phyloP scores from a whole-genome alignment of 2,329 filamentous ascomycete species.

The Rhytidhysteron rufulum region DNA sequence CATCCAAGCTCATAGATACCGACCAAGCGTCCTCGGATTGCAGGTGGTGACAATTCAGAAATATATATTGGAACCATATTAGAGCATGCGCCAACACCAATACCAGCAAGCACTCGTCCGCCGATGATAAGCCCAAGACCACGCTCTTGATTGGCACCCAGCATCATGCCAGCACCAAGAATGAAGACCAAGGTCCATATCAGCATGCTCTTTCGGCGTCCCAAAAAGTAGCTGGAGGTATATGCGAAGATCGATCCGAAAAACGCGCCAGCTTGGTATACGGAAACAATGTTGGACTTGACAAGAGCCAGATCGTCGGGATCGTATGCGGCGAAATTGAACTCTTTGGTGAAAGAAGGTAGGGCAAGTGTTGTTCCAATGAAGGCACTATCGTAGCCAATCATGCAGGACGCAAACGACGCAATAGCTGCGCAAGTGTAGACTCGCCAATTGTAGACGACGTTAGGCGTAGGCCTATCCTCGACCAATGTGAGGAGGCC shows the following conservation, averaged over 20 bases:
- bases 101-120: conserved; percentile 55
- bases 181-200: conserved; percentile 62
- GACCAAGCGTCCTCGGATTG: conserved; percentile 54
- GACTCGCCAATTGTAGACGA: conserved; percentile 59
- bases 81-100: conserved; percentile 54
- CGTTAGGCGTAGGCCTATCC: conserved; percentile 51
- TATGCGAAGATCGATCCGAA: conserved; percentile 66
- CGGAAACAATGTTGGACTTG: conserved; percentile 72
- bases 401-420: conserved; percentile 57
- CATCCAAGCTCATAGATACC: conserved; percentile 45
- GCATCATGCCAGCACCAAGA: conserved; percentile 67
- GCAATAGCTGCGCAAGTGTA: conserved; percentile 54
- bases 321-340: conserved; percentile 55
- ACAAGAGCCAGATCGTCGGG: conserved; percentile 52
- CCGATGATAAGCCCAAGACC: conserved; percentile 57
- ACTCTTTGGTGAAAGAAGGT: conserved; percentile 65
- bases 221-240: conserved; percentile 61
- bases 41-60: conserved; percentile 54
- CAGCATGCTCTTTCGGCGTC: conserved; percentile 62
- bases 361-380: conserved; percentile 74
- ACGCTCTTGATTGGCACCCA: conserved; percentile 48
- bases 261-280: conserved; percentile 80
- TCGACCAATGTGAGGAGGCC: conserved; percentile 32
- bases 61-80: conserved; percentile 61
- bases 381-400: conserved; percentile 68